Evolutionary conservation across 2,329 filamentous ascomycete genomes (phyloP).

Genomic region (Neopestalotiopsis clavispora): DNA sequence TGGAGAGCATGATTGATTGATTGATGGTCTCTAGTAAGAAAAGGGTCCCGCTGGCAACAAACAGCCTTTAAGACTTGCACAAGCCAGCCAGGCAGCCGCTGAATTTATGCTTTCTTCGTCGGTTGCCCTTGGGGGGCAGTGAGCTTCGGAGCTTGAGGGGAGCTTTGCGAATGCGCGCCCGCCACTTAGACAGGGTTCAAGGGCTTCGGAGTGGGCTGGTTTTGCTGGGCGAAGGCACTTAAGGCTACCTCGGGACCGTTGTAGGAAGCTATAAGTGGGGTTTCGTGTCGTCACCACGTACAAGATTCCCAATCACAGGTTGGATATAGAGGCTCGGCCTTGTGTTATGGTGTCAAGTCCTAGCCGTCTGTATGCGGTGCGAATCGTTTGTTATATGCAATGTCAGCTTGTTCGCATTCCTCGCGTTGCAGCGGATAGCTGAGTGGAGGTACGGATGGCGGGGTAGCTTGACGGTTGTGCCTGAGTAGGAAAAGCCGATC

Average conservation of each 20-base stretch:
- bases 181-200: background rate
- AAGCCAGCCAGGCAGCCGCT: constrained; percentile 18
- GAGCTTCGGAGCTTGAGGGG: background rate
- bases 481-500: constrained; percentile 1
- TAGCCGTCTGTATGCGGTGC: background rate
- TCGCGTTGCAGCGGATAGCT: background rate
- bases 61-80: constrained; percentile 3
- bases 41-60: background rate
- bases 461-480: background rate
- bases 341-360: background rate
- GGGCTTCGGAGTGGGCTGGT: background rate
- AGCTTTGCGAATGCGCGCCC: background rate
- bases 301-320: background rate
- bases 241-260: background rate
- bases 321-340: background rate
- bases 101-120: constrained; percentile 9
- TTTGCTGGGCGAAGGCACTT: background rate
- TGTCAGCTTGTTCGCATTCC: background rate
- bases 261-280: background rate
- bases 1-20: constrained; percentile 12
- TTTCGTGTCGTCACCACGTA: constrained; percentile 8
- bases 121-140: background rate
- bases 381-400: background rate
- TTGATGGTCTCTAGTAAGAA: background rate
- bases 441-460: background rate